phyloP scores from a whole-genome alignment of 2,329 filamentous ascomycete species.

The Fusarium sp. region DNA sequence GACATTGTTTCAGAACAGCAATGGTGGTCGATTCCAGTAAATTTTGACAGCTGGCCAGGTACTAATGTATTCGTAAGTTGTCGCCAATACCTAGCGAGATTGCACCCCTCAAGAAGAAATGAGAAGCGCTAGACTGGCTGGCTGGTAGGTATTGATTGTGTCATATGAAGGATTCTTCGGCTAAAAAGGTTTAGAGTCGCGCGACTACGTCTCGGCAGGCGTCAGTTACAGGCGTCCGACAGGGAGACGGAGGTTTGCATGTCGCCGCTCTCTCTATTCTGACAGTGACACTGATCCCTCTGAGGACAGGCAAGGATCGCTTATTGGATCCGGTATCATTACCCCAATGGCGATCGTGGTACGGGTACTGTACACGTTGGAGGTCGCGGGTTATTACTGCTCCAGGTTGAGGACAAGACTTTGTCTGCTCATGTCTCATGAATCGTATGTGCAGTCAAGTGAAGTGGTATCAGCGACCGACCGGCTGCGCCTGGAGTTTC shows the following conservation, averaged over 20 bases:
- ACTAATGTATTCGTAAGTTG: background rate
- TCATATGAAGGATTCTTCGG: conserved; percentile 24
- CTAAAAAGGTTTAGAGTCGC: conserved; percentile 31
- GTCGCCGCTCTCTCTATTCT: background rate
- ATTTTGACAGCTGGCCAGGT: background rate
- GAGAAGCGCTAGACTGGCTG: conserved; percentile 28
- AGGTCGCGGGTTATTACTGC: conserved; percentile 3
- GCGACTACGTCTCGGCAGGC: conserved; percentile 29
- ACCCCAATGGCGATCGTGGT: conserved; percentile 32
- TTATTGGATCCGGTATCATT: conserved; percentile 31
- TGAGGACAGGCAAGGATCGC: conserved; percentile 14
- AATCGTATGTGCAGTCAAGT: conserved; percentile 2
- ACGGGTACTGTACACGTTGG: conserved; percentile 34
- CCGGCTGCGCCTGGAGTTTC: conserved; percentile 16
- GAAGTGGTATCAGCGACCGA: conserved; percentile 3
- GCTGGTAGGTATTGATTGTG: conserved; percentile 21
- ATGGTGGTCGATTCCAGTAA: background rate
- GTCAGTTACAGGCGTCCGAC: conserved; percentile 36
- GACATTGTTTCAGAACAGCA: background rate
- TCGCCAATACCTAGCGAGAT: conserved; percentile 21
- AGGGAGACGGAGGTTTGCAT: conserved; percentile 14
- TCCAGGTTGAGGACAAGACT: background rate
- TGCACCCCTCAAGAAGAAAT: conserved; percentile 25
- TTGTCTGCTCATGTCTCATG: background rate
- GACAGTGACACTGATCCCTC: conserved; percentile 15